Evolutionary conservation across 768 basidiomycete genomes (phyloP).

Genomic region (Coprinellus aureogranulatus): DNA sequence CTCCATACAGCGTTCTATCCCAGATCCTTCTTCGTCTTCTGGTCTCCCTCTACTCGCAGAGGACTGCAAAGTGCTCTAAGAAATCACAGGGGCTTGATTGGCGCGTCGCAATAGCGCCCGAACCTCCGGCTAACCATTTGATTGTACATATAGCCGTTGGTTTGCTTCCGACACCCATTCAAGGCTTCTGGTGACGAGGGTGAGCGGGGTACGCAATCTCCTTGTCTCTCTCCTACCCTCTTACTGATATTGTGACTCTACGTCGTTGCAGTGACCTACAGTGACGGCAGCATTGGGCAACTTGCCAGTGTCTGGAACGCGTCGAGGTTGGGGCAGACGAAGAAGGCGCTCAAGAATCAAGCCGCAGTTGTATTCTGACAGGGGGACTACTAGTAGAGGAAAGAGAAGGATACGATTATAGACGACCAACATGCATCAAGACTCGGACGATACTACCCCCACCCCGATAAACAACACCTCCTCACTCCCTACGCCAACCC

Average conservation of each 20-base stretch:
- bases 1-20: too few relatives aligned
- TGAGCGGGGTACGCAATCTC: too few relatives aligned
- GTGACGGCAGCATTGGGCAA: too few relatives aligned
- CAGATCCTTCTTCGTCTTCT: too few relatives aligned
- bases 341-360: background rate
- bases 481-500: background rate
- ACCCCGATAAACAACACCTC: conserved; percentile 5
- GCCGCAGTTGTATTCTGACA: background rate
- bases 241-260: too few relatives aligned
- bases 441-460: background rate
- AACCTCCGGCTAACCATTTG: background rate
- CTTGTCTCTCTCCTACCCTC: too few relatives aligned
- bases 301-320: too few relatives aligned
- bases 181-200: too few relatives aligned
- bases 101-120: background rate
- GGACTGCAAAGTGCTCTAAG: too few relatives aligned
- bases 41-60: too few relatives aligned
- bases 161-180: background rate
- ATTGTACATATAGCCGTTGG: background rate
- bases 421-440: background rate
- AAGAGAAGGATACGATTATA: background rate
- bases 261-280: too few relatives aligned
- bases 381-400: background rate
- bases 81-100: background rate
- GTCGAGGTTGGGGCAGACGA: too few relatives aligned